Base-by-base conservation (phyloP, 768 basidiomycete species). In the Lactarius sp. region DNA sequence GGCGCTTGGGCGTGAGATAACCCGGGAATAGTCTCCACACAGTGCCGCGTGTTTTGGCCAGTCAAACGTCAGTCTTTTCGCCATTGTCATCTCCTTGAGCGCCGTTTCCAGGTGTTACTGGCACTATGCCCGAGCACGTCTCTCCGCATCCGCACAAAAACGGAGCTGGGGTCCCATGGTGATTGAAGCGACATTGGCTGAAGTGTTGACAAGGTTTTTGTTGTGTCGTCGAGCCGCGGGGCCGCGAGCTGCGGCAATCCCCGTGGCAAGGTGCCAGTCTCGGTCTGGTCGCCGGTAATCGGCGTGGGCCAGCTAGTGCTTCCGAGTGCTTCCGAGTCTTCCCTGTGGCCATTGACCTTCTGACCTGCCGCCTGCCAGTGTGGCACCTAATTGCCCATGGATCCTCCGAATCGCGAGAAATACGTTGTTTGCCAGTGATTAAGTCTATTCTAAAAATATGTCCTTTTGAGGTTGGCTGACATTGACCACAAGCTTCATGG, bases 401-500 rank as follows among this genome's bases (percentile, higher is more conserved):
- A 37, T 20, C 37, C 53, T 5, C 6, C 36, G 1, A 14, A 7
- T 42, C 33, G n/a, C 14, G 12, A 27, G 12, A 66, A 59, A 55
- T 53, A 46, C 8, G 57, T 66, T 22, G 57, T 66, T 12, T 66
- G 65, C 65, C 62, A 66, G 62, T 66, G 12, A 64, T 58, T 60
- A 20, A 33, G 31, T 18, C 33, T 14, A 16, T 36, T 12, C 20
- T 22, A 44, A 14, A 36, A 18, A 1, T 22, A 7, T 2, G 14
- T 47, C 6, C 1, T 52, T 39, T 20, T 37, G 33, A n/a, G 6
- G 22, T 37, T 60, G 39, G 22, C 59, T 64, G 42, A 60, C 51
- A 31, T 44, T 44, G 16, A 36, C n/a, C 4, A 1, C 34, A n/a
- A 64, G 59, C 27, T 64, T 64, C 42, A 64, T 64, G 63, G 54